Evolutionary conservation across 805 yeast species (phyloP).

Genomic region (Tetrapisispora taiwanensis): DNA sequence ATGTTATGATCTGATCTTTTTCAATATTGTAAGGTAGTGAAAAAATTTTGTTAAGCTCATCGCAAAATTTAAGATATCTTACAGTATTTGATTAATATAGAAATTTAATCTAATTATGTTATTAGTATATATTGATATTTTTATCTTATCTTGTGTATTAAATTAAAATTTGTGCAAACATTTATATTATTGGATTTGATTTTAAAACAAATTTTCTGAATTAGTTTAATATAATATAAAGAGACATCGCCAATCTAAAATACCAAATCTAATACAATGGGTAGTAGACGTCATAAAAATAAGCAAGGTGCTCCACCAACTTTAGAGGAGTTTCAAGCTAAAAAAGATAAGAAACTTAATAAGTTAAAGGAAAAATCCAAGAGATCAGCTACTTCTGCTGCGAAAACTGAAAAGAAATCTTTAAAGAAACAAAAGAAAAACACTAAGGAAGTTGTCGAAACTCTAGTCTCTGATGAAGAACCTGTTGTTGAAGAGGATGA

Average conservation of each 20-base stretch:
- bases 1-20: background rate
- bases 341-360: conserved; percentile 31
- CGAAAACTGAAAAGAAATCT: conserved; percentile 2
- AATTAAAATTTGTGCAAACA: too few relatives aligned
- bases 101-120: background rate
- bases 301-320: conserved; percentile 91
- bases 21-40: background rate
- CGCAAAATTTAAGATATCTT: conserved; percentile 8
- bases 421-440: conserved; percentile 12
- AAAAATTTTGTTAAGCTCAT: conserved; percentile 3
- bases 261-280: conserved; percentile 40
- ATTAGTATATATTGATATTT: background rate
- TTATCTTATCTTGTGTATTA: too few relatives aligned
- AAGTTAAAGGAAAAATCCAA: conserved; percentile 30
- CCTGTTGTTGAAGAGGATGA: conserved; percentile 24
- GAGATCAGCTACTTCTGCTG: conserved; percentile 18
- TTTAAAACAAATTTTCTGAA: too few relatives aligned
- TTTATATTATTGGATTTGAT: too few relatives aligned
- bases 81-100: background rate
- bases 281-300: conserved; percentile 77
- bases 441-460: conserved; percentile 7
- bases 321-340: conserved; percentile 68
- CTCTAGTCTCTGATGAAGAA: conserved; percentile 5
- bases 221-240: too few relatives aligned
- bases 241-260: too few relatives aligned